Conservation (phyloP, 2,329 filamentous ascomycete species). For the Colletotrichum acutatum region DNA sequence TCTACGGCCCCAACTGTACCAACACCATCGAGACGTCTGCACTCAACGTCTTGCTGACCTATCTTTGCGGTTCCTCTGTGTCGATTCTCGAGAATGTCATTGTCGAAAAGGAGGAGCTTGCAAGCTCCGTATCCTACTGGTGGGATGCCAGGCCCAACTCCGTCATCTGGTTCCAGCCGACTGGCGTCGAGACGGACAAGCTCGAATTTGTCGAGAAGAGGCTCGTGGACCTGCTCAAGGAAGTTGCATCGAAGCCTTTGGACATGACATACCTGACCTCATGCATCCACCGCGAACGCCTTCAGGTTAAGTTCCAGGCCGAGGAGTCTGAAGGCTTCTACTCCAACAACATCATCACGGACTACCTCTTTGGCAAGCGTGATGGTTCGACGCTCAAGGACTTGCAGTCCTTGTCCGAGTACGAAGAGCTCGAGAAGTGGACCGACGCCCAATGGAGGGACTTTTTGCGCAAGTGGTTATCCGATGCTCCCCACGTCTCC, state of each 20-base stretch:
- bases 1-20: conserved; percentile 86
- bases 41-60: conserved; percentile 82
- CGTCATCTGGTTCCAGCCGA: conserved; percentile 87
- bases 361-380: conserved; percentile 89
- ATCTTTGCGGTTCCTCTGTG: conserved; percentile 92
- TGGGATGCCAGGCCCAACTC: conserved; percentile 84
- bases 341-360: conserved; percentile 85
- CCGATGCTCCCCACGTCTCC: conserved; percentile 86
- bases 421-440: conserved; percentile 81
- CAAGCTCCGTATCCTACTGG: conserved; percentile 84
- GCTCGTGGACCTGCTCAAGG: conserved; percentile 83
- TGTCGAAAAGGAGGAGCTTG: conserved; percentile 92
- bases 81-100: conserved; percentile 91
- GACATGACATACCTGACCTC: conserved; percentile 93
- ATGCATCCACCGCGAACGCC: conserved; percentile 83
- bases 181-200: conserved; percentile 87
- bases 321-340: conserved; percentile 87
- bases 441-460: conserved; percentile 83
- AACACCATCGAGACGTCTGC: conserved; percentile 77
- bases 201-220: conserved; percentile 86
- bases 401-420: conserved; percentile 66
- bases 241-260: conserved; percentile 82
- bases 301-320: conserved; percentile 84
- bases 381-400: conserved; percentile 81
- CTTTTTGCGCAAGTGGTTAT: conserved; percentile 86